Evolutionary conservation across 805 yeast species (phyloP), one percentile per base, ranked within the genome.

Genomic region (Ogataea angusta): DNA sequence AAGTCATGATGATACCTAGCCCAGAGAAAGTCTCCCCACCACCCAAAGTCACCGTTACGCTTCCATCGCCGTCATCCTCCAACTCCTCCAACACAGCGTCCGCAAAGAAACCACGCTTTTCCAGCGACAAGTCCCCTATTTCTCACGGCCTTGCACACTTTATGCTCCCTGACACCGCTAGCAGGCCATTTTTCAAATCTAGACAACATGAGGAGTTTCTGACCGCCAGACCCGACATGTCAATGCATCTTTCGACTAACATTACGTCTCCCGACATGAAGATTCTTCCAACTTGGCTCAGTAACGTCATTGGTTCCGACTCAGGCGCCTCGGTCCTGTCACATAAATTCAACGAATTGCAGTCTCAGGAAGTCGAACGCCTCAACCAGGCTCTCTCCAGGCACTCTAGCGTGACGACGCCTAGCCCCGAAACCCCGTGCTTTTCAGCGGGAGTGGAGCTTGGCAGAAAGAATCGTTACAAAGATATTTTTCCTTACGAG

Each of bases 401-500:
- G 30, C 54, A 54, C 13, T 44, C 56, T n/a, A 47, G 44, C 10
- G 52, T 45, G 4, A 15, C 38, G 1, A 40, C 42, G 8, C 38
- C 48, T 3, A 48, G 45, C 19, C 52, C 55, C 5, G 65, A 58
- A 3, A 56, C 64, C 2, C 77, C 79, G 16, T 57, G 68, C 21
- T 73, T 85, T 23, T 76, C 81, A 25, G 77, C 83, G 5, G 96
- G 96, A 6, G 80, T 89, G 30, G 95, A 88, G 60, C 70, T 80
- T 30, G 91, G 95, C 18, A 62, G 73, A 38, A 89, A 89, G 56
- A 88, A 90, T 61, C 66, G 98, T 45, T 90, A 90, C 67, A 84
- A 85, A 53, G 95, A 90, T 59, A 85, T 90, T 30, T 82, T 85
- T 54, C 89, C 95, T 4, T 90, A 77, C 62, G 95, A 86, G 56